Evolutionary conservation across 2,329 filamentous ascomycete genomes (phyloP).

Genomic region (Chrysoporthe austroafricana): DNA sequence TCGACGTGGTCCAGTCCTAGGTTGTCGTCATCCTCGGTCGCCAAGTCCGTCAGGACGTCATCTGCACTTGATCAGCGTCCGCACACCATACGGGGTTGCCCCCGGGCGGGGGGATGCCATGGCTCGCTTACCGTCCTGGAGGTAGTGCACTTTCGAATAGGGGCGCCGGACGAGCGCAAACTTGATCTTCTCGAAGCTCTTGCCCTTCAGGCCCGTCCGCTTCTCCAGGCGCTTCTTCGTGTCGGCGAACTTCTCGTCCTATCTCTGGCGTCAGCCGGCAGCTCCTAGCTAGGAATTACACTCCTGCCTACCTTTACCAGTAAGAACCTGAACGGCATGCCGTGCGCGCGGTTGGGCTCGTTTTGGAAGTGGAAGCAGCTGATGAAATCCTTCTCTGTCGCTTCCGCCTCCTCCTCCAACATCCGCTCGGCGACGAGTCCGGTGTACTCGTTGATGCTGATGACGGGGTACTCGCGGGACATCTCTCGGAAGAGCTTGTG

Average conservation of each 20-base stretch:
- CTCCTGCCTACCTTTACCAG: constrained; percentile 74
- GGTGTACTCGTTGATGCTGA: constrained; percentile 84
- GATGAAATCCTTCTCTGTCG: constrained; percentile 63
- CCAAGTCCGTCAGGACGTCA: constrained; percentile 60
- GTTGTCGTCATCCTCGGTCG: constrained; percentile 59
- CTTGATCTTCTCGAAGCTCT: constrained; percentile 98
- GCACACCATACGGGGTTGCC: neutral
- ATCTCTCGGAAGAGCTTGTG: constrained; percentile 86
- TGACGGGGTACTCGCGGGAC: constrained; percentile 69
- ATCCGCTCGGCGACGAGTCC: constrained; percentile 80
- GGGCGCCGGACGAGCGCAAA: constrained; percentile 79
- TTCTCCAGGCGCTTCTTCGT: constrained; percentile 95
- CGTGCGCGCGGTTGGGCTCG: constrained; percentile 81
- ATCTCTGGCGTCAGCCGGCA: constrained; percentile 1
- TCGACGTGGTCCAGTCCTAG: constrained; percentile 70
- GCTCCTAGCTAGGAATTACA: neutral
- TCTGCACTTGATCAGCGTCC: constrained; percentile 47
- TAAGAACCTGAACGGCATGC: constrained; percentile 89
- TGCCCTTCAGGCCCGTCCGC: constrained; percentile 92
- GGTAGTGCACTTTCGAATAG: constrained; percentile 79
- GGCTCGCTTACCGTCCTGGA: constrained; percentile 77
- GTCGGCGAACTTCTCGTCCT: constrained; percentile 86
- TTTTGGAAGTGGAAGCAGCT: constrained; percentile 91
- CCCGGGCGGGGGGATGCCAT: neutral
- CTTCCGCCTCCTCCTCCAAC: constrained; percentile 71